phyloP scores from a whole-genome alignment of 805 yeast species.

The Lachancea mirantina region DNA sequence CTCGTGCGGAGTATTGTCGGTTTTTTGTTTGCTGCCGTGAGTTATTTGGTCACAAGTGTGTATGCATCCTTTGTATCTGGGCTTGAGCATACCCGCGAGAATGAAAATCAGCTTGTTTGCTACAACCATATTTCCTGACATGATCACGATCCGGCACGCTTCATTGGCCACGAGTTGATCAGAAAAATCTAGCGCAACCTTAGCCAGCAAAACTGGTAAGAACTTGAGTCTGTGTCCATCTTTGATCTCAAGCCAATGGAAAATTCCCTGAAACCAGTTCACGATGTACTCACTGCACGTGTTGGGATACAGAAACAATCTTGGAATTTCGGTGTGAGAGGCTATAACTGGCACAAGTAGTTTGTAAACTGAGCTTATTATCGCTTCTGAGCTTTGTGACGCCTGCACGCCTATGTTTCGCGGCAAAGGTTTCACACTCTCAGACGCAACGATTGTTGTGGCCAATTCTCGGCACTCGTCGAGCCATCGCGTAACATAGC shows the following conservation, averaged over 20 bases:
- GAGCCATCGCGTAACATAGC: conserved; percentile 24
- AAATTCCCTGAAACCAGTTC: conserved; percentile 35
- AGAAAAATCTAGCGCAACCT: conserved; percentile 21
- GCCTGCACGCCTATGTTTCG: conserved; percentile 13
- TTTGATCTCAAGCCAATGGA: conserved; percentile 37
- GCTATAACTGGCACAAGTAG: conserved; percentile 28
- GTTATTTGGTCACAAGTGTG: conserved; percentile 9
- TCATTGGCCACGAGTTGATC: conserved; percentile 22
- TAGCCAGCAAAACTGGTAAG: conserved; percentile 25
- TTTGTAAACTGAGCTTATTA: conserved; percentile 22
- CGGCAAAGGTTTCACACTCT: conserved; percentile 10
- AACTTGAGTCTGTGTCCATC: conserved; percentile 33
- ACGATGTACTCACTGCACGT: conserved; percentile 24
- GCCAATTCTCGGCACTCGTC: conserved; percentile 25
- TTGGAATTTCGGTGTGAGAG: conserved; percentile 30
- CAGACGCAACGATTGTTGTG: conserved; percentile 8
- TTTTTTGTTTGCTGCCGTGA: conserved; percentile 3
- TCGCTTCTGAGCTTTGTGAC: conserved; percentile 20
- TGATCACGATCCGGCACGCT: conserved; percentile 44
- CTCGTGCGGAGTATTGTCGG: background rate
- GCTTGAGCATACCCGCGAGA: conserved; percentile 43
- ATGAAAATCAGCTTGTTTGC: conserved; percentile 53
- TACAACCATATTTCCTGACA: conserved; percentile 54
- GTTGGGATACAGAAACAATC: conserved; percentile 32
- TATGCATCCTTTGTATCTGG: conserved; percentile 18